Evolutionary conservation across 164 flowering plant genomes (phyloP), one percentile per base, ranked within the genome.

Genomic region (Berberis vulgaris): DNA sequence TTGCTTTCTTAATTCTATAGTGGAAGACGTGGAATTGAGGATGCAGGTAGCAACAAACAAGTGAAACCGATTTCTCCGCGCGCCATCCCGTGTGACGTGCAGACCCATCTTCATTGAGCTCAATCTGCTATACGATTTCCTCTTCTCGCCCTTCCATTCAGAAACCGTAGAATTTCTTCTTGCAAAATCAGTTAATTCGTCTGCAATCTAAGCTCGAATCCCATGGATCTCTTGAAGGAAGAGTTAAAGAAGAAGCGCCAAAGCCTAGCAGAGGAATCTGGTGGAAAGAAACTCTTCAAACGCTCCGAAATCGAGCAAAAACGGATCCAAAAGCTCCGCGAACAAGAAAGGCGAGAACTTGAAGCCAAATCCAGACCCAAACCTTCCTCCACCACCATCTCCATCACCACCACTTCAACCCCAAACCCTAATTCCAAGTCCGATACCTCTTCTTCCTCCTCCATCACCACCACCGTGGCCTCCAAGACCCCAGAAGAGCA

Each of bases 261-360:
- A 60, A 54, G 54, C 49, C 65, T 81, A 39, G 60, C 75, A 13
- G 67, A 68, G 45, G 80, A 73, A 1, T 61, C 62, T 13, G 78
- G 78, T 46, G 82, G 81, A n/a, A 67, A 71, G 71, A 75, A 69
- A 54, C 43, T 71, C 55, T 72, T 79, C 78, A 79, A 77, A 49
- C 81, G 83, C 41, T 77, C 81, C 2, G 84, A 81, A 49, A 70
- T 81, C 61, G 80, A 81, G 58, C 79, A 81, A 65, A 81, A 68
- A 65, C 66, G 62, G 12, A 64, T 79, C 67, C 81, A 79, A 56
- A 80, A 82, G 73, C 84, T 88, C 42, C 89, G 97, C 47, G 89
- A 86, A 54, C 77, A 89, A 70, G 99, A 91, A 60, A 79, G 76
- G 47, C 88, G 72, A 57, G 94, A 93, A 66, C 76, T 86, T 2